Evolutionary conservation across 2,329 filamentous ascomycete species (phyloP), one percentile per base, ranked within the genome.

Genomic region (Shiraia bambusicola): DNA sequence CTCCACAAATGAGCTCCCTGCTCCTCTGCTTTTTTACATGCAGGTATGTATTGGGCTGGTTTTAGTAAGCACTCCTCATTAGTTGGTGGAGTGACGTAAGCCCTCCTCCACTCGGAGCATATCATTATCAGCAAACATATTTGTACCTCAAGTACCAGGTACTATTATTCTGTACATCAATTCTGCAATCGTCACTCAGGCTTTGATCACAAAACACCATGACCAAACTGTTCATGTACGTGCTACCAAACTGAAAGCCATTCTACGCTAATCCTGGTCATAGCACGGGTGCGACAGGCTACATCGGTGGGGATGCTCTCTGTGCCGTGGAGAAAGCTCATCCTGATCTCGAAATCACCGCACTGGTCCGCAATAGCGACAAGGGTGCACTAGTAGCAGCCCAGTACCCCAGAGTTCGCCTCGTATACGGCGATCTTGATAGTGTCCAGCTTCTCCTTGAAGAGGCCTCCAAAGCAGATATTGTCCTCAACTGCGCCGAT

Each of bases 371-470:
- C 15, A 73, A 74, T 53, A 70, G 67, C 32, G 73, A 74, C 48
- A 75, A 73, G 55, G 76, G 72, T 22, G 72, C 72, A 11, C 64
- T 63, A 38, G 64, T 79, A 10, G 71, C 71, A 3, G 59, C 67
- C 11, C 61, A 68, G 26, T 81, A 74, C 43, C 67, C 78, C 3
- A 72, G 69, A 5, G 61, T 77, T 36, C 68, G 68, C 11, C 66
- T 80, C n/a, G 74, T 80, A 1, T 74, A 78, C 41, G 78, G 79
- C 17, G 69, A 71, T 34, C 56, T 66, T 14, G 57, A 61, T 37
- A 59, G 49, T 32, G 43, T 47, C 26, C 56, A 61, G 8, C 45
- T 66, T 0, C 50, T 66, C 34, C 60, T 47, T 12, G 49, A 50
- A 9, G 61, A 63, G 37, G 54, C 61, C 16, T 48, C 59, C 12